A percentile compares a stretch with the other conserved stretches of the same genome.
These are phyloP conservation scores for Aegilops bicornis DNA, from an alignment of 176 grass and related monocot species.

Conservation along the genomic window DNA sequence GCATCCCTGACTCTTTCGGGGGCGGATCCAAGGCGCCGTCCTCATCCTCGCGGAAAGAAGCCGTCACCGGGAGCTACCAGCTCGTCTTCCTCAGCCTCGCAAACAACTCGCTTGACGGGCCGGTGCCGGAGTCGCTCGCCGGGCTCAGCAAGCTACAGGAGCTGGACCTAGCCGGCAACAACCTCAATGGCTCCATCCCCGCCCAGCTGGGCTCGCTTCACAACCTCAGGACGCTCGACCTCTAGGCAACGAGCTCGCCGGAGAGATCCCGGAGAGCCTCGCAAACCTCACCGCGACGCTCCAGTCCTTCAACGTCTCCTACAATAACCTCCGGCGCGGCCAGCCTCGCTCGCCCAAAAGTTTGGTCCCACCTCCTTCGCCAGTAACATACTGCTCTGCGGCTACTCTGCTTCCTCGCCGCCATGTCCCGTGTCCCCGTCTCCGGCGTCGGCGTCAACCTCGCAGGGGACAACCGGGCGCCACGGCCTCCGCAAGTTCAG, in stretches of 20 bases:
- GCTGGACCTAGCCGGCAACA: constrained; percentile 63
- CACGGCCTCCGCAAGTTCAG: constrained; percentile 19
- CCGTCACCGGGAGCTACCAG: constrained; percentile 48
- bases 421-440: background rate
- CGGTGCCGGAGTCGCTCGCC: constrained; percentile 34
- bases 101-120: constrained; percentile 38
- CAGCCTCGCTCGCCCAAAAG: background rate
- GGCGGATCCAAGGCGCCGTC: background rate
- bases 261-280: constrained; percentile 54
- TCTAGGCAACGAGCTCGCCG: constrained; percentile 52
- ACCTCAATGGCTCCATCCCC: constrained; percentile 48
- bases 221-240: constrained; percentile 56
- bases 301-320: constrained; percentile 57
- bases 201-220: constrained; percentile 37
- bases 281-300: constrained; percentile 56
- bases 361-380: background rate
- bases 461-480: background rate
- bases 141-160: constrained; percentile 45
- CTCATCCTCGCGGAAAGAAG: background rate
- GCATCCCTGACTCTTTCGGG: constrained; percentile 31
- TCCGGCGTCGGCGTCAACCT: constrained; percentile 19
- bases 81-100: constrained; percentile 47
- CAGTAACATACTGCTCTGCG: background rate
- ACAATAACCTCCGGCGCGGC: constrained; percentile 39
- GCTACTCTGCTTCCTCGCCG: constrained; percentile 18